Conservation (phyloP, 164 flowering plant genomes). For the Stephania cephalantha region DNA sequence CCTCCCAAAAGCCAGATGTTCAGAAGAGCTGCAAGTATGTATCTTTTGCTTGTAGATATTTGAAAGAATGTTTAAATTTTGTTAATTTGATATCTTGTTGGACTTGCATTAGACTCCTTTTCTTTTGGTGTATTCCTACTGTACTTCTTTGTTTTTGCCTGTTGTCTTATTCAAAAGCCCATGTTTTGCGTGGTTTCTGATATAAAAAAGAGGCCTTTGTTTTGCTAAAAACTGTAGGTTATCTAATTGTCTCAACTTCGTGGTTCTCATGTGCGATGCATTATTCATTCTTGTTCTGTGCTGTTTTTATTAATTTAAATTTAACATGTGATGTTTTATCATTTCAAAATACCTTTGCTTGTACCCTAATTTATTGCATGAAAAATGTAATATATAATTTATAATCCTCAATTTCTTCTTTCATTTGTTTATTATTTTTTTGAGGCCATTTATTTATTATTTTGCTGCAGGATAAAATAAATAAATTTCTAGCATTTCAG, state of each 20-base stretch:
- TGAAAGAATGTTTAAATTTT: neutral
- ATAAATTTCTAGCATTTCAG: constrained; percentile 69
- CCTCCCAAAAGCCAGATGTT: constrained; percentile 62
- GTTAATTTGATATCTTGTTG: neutral
- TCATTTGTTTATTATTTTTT: neutral
- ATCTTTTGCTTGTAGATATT: neutral
- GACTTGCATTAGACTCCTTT: neutral
- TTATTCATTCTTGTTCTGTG: neutral
- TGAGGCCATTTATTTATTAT: constrained; percentile 17
- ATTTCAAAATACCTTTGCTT: neutral
- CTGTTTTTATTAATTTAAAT: neutral
- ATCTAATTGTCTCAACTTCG: neutral
- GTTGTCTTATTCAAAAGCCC: neutral
- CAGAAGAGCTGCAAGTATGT: constrained; percentile 82
- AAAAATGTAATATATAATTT: neutral
- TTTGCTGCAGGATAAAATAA: constrained; percentile 63
- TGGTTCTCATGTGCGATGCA: neutral
- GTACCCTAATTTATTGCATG: neutral
- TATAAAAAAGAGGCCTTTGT: neutral
- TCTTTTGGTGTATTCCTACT: neutral
- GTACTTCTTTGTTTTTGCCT: neutral
- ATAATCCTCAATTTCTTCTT: neutral
- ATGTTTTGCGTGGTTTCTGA: neutral
- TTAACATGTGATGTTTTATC: neutral
- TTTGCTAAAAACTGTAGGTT: neutral